Evolutionary conservation across 1,284 basidiomycete genomes (phyloP).

Genomic region (Sporisorium iseilematis-ciliati): DNA sequence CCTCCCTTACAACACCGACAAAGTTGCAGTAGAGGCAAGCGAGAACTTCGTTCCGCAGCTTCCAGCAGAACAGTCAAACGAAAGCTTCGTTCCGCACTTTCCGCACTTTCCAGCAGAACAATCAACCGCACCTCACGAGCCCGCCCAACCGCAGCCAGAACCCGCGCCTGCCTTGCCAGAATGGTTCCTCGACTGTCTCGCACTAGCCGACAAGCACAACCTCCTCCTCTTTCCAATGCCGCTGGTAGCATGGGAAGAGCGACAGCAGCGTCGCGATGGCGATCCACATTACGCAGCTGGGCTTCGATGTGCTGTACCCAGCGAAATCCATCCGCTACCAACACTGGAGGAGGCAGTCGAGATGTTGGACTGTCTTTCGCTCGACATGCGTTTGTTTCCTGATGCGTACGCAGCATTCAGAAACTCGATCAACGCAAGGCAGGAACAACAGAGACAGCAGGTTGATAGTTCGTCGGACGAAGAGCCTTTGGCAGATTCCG

Average conservation of each 20-base stretch:
- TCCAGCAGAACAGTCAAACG: background rate
- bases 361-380: constrained; percentile 9
- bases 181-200: constrained; percentile 13
- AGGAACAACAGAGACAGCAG: background rate
- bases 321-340: constrained; percentile 19
- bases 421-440: background rate
- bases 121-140: background rate
- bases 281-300: background rate
- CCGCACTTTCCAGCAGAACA: background rate
- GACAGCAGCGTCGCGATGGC: constrained; percentile 2
- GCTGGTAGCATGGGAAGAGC: constrained; percentile 14
- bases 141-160: background rate
- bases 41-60: background rate
- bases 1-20: no score
- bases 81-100: no score
- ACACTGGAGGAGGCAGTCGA: constrained; percentile 5
- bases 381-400: constrained; percentile 10
- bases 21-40: background rate
- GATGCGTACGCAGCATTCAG: background rate
- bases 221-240: constrained; percentile 20
- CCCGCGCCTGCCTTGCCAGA: background rate
- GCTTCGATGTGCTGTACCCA: constrained; percentile 9
- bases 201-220: constrained; percentile 24
- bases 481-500: background rate
- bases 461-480: background rate